phyloP scores from a whole-genome alignment of 805 yeast genomes.

The Yarrowia osloensis region DNA sequence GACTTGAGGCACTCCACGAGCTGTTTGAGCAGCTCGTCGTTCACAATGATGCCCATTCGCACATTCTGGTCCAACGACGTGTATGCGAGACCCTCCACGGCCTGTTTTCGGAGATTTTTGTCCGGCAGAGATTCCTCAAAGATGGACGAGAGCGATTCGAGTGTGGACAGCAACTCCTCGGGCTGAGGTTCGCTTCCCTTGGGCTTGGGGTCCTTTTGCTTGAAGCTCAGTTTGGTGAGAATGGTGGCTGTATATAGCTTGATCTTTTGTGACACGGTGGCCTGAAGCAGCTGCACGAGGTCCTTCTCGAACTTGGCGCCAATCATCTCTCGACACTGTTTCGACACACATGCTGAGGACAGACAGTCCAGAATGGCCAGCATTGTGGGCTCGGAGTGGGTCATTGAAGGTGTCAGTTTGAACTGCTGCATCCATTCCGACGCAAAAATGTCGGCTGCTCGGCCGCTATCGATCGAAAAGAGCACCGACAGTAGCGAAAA shows the following conservation, averaged over 20 bases:
- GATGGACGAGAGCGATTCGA: conserved; percentile 38
- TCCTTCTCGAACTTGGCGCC: conserved; percentile 36
- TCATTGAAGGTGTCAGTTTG: conserved; percentile 31
- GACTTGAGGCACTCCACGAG: conserved; percentile 33
- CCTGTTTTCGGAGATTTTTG: conserved; percentile 33
- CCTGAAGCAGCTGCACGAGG: conserved; percentile 36
- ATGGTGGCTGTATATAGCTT: conserved; percentile 43
- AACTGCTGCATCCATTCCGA: conserved; percentile 34
- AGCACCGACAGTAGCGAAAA: conserved; percentile 38
- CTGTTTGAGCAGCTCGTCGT: conserved; percentile 34
- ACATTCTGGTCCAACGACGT: conserved; percentile 42
- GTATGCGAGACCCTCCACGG: conserved; percentile 46
- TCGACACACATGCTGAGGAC: conserved; percentile 42
- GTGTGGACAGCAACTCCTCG: not conserved
- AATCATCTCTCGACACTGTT: conserved; percentile 39
- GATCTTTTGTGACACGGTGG: conserved; percentile 34
- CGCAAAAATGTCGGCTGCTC: conserved; percentile 38
- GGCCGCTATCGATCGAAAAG: conserved; percentile 38
- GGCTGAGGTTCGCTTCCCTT: conserved; percentile 33
- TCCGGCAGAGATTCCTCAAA: conserved; percentile 38
- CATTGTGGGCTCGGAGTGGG: conserved; percentile 35
- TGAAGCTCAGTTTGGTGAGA: conserved; percentile 40
- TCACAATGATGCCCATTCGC: conserved; percentile 36
- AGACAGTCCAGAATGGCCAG: conserved; percentile 41
- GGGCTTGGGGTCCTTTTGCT: conserved; percentile 32